Percentiles rank a stretch among this genome's conserved stretches.
phyloP scores from a whole-genome alignment of 2,329 filamentous ascomycete genomes.

The Pseudogymnoascus sp. region DNA sequence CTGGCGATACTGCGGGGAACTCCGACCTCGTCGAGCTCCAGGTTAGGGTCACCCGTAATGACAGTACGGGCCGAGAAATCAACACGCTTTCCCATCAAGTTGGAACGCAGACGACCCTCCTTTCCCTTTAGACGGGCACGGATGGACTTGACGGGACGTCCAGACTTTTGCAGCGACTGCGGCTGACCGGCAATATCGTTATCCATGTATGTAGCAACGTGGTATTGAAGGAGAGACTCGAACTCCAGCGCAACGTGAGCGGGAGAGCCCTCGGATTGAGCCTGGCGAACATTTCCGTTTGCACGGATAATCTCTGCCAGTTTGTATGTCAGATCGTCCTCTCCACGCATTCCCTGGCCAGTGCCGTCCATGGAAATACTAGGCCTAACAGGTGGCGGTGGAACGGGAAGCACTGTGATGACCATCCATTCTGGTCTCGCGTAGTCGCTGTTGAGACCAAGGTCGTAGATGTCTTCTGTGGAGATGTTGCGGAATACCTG shows the following conservation, averaged over 20 bases:
- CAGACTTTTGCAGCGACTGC: slow-evolving; percentile 92
- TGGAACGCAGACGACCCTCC: slow-evolving; percentile 93
- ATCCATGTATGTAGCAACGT: slow-evolving; percentile 99
- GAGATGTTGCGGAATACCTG: slow-evolving; percentile 81
- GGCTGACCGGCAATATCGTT: slow-evolving; percentile 97
- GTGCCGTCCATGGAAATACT: slow-evolving; percentile 97
- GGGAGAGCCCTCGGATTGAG: slow-evolving; percentile 83
- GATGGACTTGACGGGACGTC: slow-evolving; percentile 92
- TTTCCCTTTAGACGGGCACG: slow-evolving; percentile 97
- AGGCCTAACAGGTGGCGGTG: slow-evolving; percentile 88
- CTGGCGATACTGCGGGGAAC: slow-evolving; percentile 89
- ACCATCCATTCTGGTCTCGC: slow-evolving; percentile 98
- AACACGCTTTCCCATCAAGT: slow-evolving; percentile 99
- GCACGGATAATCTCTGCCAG: slow-evolving; percentile 96
- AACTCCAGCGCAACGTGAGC: slow-evolving; percentile 89
- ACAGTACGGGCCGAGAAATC: slow-evolving; percentile 99
- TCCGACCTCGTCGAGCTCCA: slow-evolving; percentile 94
- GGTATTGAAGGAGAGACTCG: slow-evolving; percentile 87
- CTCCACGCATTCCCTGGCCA: slow-evolving; percentile 82
- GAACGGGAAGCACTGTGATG: slow-evolving; percentile 87
- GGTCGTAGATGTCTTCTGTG: slow-evolving; percentile 71
- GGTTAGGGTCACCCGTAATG: slow-evolving; percentile 96
- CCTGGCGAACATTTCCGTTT: slow-evolving; percentile 88
- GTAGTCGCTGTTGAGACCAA: slow-evolving; percentile 91
- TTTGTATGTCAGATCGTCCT: slow-evolving; percentile 99